A percentile compares a stretch with the other conserved stretches of the same genome.
phyloP scores from a whole-genome alignment of 495 filamentous ascomycete genomes.

The Podospora tetraspora region DNA sequence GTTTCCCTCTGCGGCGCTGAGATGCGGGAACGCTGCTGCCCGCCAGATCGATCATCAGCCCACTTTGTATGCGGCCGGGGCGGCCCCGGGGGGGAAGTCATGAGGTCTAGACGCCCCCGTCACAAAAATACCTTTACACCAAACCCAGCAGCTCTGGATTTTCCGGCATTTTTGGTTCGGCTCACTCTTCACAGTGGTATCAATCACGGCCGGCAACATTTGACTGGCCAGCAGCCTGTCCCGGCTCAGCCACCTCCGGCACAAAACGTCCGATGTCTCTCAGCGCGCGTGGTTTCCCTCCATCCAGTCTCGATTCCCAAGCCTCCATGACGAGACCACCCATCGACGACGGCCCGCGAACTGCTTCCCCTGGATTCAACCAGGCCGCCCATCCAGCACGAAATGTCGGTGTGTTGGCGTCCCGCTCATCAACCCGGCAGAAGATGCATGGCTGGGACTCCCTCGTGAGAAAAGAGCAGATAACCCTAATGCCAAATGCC shows the following conservation, averaged over 20 bases:
- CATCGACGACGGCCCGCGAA: not conserved
- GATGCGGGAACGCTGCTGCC: not conserved
- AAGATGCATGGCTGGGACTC: not conserved
- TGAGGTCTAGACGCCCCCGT: not conserved
- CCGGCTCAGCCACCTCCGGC: not conserved
- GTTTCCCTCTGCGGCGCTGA: not conserved
- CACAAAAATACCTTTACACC: not conserved
- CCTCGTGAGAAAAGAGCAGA: not conserved
- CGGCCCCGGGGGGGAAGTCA: not conserved
- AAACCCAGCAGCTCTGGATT: too few species aligned
- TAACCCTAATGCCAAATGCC: too few species aligned
- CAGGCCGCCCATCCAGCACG: not conserved
- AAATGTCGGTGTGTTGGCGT: conserved; percentile 6
- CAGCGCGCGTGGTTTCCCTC: not conserved
- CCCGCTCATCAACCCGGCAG: not conserved
- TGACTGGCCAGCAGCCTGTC: not conserved
- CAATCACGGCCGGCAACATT: not conserved
- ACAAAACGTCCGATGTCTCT: not conserved
- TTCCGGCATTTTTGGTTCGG: not conserved
- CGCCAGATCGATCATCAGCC: not conserved
- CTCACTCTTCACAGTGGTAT: not conserved
- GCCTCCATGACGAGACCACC: not conserved
- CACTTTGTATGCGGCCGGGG: not conserved
- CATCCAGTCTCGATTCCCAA: not conserved
- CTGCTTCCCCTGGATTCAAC: not conserved